Evolutionary conservation across 1,139 yeast species (phyloP).

Genomic region (Debaryomyces nepalensis): DNA sequence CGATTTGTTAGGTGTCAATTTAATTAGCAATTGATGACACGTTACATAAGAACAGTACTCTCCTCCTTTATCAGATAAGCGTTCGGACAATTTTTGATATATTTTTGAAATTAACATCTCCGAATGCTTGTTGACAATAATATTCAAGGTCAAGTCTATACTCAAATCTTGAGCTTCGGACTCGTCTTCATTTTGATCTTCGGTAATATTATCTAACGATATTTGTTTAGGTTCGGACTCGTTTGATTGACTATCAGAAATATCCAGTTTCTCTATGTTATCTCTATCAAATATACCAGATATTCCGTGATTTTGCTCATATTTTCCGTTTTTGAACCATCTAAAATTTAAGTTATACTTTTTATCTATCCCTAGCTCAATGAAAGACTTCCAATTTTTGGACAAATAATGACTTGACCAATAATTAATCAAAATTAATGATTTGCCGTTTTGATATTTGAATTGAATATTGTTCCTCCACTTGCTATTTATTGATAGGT

Average conservation of each 20-base stretch:
- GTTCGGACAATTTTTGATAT: conserved; percentile 20
- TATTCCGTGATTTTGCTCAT: conserved; percentile 26
- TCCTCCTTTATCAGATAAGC: conserved; percentile 10
- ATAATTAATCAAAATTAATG: conserved; percentile 65
- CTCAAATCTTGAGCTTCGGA: conserved; percentile 36
- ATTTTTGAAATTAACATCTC: conserved; percentile 35
- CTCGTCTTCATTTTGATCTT: conserved; percentile 20
- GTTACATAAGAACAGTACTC: conserved; percentile 25
- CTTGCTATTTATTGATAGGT: conserved; percentile 52
- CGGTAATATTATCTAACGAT: conserved; percentile 11
- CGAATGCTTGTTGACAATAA: conserved; percentile 45
- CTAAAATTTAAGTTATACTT: conserved; percentile 57
- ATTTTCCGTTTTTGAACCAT: conserved; percentile 69
- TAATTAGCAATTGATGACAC: conserved; percentile 43
- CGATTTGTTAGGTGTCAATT: conserved; percentile 40
- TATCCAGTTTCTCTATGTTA: conserved; percentile 4
- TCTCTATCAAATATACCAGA: conserved; percentile 18
- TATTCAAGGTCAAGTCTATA: conserved; percentile 40
- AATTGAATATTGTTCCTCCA: conserved; percentile 76
- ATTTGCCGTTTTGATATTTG: conserved; percentile 64
- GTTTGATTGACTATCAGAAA: conserved; percentile 3
- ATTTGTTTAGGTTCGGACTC: conserved; percentile 11
- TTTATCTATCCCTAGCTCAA: conserved; percentile 69
- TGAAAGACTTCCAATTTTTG: conserved; percentile 48
- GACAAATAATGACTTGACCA: conserved; percentile 60